Conservation (phyloP, 2,329 filamentous ascomycete species). For the Fusarium sp. region DNA sequence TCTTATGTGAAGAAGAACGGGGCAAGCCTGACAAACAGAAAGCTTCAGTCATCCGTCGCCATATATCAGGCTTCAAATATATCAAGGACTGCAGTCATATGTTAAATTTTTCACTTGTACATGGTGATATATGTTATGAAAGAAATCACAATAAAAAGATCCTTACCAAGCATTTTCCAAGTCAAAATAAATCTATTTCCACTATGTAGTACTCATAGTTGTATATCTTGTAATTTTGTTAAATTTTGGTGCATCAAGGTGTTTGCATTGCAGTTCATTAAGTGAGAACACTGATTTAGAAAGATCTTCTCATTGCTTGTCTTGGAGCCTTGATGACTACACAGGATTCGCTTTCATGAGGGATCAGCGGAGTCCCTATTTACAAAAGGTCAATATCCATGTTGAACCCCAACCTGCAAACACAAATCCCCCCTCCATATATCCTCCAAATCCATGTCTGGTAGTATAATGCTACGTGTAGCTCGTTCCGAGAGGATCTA, state of each 20-base stretch:
- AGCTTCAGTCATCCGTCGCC: background rate
- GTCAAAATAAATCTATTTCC: background rate
- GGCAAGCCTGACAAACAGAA: background rate
- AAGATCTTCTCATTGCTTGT: conserved; percentile 29
- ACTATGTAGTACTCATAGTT: background rate
- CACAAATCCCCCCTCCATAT: background rate
- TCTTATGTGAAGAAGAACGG: background rate
- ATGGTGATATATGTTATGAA: background rate
- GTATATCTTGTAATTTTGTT: background rate
- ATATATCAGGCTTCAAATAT: background rate
- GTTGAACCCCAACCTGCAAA: background rate
- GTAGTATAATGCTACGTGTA: conserved; percentile 37
- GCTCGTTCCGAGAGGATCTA: conserved; percentile 45
- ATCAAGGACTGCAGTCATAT: background rate
- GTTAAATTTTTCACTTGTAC: background rate
- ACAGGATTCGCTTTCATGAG: conserved; percentile 15
- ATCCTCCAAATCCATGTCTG: background rate
- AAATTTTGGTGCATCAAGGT: background rate
- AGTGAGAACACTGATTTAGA: background rate
- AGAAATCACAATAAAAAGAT: background rate
- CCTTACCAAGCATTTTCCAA: background rate
- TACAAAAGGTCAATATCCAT: background rate
- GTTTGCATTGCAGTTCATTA: background rate
- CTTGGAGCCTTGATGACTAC: conserved; percentile 21
- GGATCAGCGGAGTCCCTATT: background rate